phyloP scores from a whole-genome alignment of 768 basidiomycete genomes.

The Lactifluus hygrophoroides region DNA sequence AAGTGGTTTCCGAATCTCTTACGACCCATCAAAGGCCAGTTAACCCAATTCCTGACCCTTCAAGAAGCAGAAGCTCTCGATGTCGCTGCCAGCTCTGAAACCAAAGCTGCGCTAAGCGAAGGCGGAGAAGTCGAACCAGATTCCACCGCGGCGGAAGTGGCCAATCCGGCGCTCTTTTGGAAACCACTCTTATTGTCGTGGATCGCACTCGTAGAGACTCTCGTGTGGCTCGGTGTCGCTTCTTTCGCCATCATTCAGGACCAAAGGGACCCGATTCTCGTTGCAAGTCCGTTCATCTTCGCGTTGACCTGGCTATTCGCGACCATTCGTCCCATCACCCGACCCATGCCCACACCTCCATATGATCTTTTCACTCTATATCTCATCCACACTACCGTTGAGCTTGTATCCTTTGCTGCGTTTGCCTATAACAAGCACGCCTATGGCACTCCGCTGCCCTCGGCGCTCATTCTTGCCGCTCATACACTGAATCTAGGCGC shows the following conservation, averaged over 20 bases:
- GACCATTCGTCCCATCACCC: constrained; percentile 42
- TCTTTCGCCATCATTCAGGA: constrained; percentile 41
- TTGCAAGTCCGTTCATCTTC: constrained; percentile 37
- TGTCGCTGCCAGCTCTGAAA: not conserved
- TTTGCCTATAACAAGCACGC: constrained; percentile 43
- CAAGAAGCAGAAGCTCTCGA: constrained; percentile 19
- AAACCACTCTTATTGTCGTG: constrained; percentile 48
- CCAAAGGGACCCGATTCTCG: constrained; percentile 27
- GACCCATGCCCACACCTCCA: constrained; percentile 49
- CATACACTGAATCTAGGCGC: constrained; percentile 38
- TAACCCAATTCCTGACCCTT: constrained; percentile 40
- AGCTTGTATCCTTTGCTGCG: constrained; percentile 44
- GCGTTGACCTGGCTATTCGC: constrained; percentile 63
- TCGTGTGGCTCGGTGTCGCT: constrained; percentile 53
- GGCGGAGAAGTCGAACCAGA: not conserved
- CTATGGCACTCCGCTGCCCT: constrained; percentile 36
- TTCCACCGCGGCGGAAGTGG: constrained; percentile 13
- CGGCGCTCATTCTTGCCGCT: constrained; percentile 22
- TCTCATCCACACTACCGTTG: constrained; percentile 37
- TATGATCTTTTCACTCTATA: constrained; percentile 58
- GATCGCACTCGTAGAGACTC: constrained; percentile 45
- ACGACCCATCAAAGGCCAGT: constrained; percentile 22
- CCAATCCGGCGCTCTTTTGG: constrained; percentile 38
- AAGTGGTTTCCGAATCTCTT: constrained; percentile 21
- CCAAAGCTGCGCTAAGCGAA: not conserved